Evolutionary conservation across 441 rosid species (phyloP), one percentile per base, ranked within the genome.

Genomic region (Biscutella laevigata): DNA sequence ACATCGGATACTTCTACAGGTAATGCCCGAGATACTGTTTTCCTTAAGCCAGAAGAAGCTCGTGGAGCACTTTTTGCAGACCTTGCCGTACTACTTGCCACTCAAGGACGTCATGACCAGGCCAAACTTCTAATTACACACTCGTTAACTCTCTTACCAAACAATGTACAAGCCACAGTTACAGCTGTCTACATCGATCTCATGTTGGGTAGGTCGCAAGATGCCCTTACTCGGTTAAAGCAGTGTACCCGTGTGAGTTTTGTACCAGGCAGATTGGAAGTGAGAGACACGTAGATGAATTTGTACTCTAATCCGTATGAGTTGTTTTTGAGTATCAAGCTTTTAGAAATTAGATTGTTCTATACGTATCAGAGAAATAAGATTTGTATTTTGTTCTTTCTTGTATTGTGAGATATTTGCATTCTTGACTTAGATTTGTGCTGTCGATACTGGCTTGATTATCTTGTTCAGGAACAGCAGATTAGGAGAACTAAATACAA

Each of bases 31-130:
- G 74, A 74, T 29, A 37, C 74, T 7, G 42, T 45, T 58, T 77
- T 73, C 69, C 83, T 79, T 8, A 86, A 80, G 62, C 96, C 96
- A 7, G 91, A 79, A 70, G 95, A 77, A 75, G 96, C 97, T 24
- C 81, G 82, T 4, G 98, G 95, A 34, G 69, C 66, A 15, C 89
- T 91, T 26, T 88, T 76, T 19, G 77, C 85, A 29, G 77, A 92
- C 78, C 77, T 92, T 24, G 95, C 97, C 1, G 68, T 74, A 1
- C 61, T 74, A 65, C 71, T 24, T 25, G 96, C 97, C n/a, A 40
- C 75, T 25, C 83, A 82, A 67, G 97, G 97, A 33, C 95, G 81
- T 29, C 61, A 78, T 10, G 83, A 82, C 43, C 75, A 68, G 35
- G 97, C 99, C 5, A 70, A 68, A 29, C 68, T 75, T 42, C 74